These are phyloP conservation scores for Marvania coccoides DNA, from an alignment of 139 green algal species.

Conservation along the genomic window DNA sequence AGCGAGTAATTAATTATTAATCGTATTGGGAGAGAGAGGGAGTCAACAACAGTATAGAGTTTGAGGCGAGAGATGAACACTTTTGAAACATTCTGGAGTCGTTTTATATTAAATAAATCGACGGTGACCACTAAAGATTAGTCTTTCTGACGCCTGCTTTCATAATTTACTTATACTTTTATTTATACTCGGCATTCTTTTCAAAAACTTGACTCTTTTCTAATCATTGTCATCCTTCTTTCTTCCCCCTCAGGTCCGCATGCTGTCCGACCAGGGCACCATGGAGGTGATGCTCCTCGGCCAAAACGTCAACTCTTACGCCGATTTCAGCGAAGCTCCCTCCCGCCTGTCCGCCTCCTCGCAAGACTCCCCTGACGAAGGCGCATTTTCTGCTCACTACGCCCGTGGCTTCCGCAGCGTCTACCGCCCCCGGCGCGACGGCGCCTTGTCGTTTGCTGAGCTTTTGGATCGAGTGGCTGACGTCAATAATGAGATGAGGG, in stretches of 20 bases:
- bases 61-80: not conserved
- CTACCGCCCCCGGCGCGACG: slow-evolving; percentile 63
- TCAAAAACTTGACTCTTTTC: not conserved
- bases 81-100: not conserved
- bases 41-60: not conserved
- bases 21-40: not conserved
- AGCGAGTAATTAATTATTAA: too few relatives aligned
- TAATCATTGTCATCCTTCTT: not conserved
- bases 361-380: not conserved
- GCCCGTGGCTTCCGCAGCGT: slow-evolving; percentile 65
- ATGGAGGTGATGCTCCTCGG: slow-evolving; percentile 79
- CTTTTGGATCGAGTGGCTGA: slow-evolving; percentile 62
- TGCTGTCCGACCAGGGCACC: slow-evolving; percentile 50
- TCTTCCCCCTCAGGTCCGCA: slow-evolving; percentile 20
- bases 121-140: not conserved
- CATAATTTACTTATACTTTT: not conserved
- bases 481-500: slow-evolving; percentile 73
- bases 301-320: slow-evolving; percentile 92
- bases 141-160: slow-evolving; percentile 3
- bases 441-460: slow-evolving; percentile 62
- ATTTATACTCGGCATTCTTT: not conserved
- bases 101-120: not conserved
- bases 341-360: not conserved
- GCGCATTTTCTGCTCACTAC: slow-evolving; percentile 7
- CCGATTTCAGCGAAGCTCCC: slow-evolving; percentile 31